Evolutionary conservation across 345 rosid species (phyloP).

Genomic region (Reutealis trisperma): DNA sequence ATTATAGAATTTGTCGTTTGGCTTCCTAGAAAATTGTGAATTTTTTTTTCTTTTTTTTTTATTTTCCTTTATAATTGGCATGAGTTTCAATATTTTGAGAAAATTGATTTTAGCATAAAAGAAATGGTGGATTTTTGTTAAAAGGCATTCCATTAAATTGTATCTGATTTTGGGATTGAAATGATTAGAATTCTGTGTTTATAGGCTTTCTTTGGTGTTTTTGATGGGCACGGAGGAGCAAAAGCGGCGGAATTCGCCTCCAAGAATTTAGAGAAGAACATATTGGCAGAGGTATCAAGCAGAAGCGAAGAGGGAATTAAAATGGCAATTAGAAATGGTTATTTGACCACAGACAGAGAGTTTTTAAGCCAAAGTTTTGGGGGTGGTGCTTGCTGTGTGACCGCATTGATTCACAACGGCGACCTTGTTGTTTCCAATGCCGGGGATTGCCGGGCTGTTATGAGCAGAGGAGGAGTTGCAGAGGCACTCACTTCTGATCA

Average conservation of each 20-base stretch:
- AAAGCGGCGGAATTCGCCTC: slow-evolving; percentile 86
- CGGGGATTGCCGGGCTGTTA: slow-evolving; percentile 86
- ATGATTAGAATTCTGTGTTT: neutral
- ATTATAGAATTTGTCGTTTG: neutral
- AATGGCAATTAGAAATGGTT: slow-evolving; percentile 56
- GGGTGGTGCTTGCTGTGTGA: slow-evolving; percentile 85
- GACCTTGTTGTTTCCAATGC: slow-evolving; percentile 65
- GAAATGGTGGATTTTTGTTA: neutral
- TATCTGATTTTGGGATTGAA: neutral
- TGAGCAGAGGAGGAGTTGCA: slow-evolving; percentile 66
- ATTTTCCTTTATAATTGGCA: no score
- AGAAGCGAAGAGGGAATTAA: slow-evolving; percentile 24
- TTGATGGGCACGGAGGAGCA: slow-evolving; percentile 85
- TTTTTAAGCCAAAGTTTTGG: slow-evolving; percentile 49
- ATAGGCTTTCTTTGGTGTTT: slow-evolving; percentile 84
- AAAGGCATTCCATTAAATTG: neutral
- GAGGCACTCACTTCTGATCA: slow-evolving; percentile 86
- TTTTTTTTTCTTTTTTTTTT: no score
- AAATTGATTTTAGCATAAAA: neutral
- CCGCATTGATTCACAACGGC: slow-evolving; percentile 62
- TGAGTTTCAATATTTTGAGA: no score
- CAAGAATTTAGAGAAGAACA: slow-evolving; percentile 55
- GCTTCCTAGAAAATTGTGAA: neutral
- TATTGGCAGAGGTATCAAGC: slow-evolving; percentile 19
- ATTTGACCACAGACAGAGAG: slow-evolving; percentile 60